phyloP scores from a whole-genome alignment of 441 rosid species.

The Populus hybrid region DNA sequence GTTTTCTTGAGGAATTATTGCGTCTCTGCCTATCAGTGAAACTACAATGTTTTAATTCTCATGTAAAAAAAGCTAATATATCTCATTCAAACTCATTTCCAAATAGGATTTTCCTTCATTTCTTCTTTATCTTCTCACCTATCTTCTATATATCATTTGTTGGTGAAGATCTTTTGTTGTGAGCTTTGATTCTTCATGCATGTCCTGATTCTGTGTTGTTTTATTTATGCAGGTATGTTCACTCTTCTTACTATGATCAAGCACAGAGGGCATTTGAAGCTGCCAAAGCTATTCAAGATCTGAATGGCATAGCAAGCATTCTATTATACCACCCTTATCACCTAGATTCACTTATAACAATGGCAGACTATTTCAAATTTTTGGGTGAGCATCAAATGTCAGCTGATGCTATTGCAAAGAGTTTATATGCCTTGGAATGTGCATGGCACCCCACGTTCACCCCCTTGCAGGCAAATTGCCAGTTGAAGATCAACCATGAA shows the following conservation, averaged over 20 bases:
- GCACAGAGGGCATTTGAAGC: slow-evolving; percentile 78
- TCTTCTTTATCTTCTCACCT: background rate
- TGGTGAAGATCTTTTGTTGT: background rate
- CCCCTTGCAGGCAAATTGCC: slow-evolving; percentile 71
- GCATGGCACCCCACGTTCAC: slow-evolving; percentile 89
- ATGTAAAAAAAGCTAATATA: background rate
- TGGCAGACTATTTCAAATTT: slow-evolving; percentile 86
- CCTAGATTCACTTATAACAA: slow-evolving; percentile 79
- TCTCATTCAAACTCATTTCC: background rate
- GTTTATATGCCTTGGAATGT: slow-evolving; percentile 82
- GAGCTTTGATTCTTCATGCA: background rate
- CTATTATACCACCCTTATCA: slow-evolving; percentile 68
- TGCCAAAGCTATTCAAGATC: slow-evolving; percentile 79
- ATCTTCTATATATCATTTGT: background rate
- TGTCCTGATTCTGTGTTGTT: slow-evolving; percentile 1
- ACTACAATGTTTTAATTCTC: background rate
- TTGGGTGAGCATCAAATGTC: slow-evolving; percentile 82
- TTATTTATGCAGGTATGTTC: slow-evolving; percentile 41
- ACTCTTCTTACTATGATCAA: slow-evolving; percentile 59
- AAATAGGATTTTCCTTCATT: background rate
- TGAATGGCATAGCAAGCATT: slow-evolving; percentile 74
- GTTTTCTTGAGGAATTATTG: background rate
- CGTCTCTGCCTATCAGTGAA: background rate
- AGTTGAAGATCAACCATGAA: slow-evolving; percentile 68
- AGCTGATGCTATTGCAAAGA: slow-evolving; percentile 73